phyloP scores from a whole-genome alignment of 1,139 yeast genomes.

The Spencermartinsiella ligniputridi region DNA sequence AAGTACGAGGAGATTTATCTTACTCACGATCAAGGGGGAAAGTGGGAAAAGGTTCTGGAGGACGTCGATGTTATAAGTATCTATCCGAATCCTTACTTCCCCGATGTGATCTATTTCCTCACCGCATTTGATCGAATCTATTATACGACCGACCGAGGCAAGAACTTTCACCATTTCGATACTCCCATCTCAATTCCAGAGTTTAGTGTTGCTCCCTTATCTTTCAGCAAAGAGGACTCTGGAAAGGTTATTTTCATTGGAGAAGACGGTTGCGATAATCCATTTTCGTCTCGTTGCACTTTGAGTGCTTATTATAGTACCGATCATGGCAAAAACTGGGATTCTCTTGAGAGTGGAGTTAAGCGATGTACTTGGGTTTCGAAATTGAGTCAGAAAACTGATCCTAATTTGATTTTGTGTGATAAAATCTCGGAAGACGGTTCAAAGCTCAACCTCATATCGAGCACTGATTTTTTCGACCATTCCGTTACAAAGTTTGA shows the following conservation, averaged over 20 bases:
- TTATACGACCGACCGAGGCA: constrained; percentile 66
- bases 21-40: constrained; percentile 75
- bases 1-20: constrained; percentile 48
- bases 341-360: constrained; percentile 47
- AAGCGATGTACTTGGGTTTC: constrained; percentile 65
- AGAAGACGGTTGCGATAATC: constrained; percentile 50
- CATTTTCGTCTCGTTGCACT: constrained; percentile 45
- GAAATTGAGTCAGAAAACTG: constrained; percentile 38
- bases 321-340: constrained; percentile 59
- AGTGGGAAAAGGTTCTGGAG: constrained; percentile 47
- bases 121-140: constrained; percentile 49
- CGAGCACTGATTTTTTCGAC: constrained; percentile 53
- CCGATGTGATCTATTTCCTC: constrained; percentile 61
- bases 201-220: constrained; percentile 31
- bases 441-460: constrained; percentile 39
- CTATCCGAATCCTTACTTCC: constrained; percentile 54
- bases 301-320: constrained; percentile 48
- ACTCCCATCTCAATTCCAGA: constrained; percentile 45
- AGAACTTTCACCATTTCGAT: constrained; percentile 41
- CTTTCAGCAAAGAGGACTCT: constrained; percentile 55
- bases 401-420: constrained; percentile 60
- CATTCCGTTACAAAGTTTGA: constrained; percentile 42
- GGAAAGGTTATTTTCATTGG: constrained; percentile 70
- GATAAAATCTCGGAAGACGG: constrained; percentile 35
- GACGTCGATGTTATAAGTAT: constrained; percentile 51